phyloP scores from a whole-genome alignment of 768 basidiomycete species.

The Boletus eberwhitei region DNA sequence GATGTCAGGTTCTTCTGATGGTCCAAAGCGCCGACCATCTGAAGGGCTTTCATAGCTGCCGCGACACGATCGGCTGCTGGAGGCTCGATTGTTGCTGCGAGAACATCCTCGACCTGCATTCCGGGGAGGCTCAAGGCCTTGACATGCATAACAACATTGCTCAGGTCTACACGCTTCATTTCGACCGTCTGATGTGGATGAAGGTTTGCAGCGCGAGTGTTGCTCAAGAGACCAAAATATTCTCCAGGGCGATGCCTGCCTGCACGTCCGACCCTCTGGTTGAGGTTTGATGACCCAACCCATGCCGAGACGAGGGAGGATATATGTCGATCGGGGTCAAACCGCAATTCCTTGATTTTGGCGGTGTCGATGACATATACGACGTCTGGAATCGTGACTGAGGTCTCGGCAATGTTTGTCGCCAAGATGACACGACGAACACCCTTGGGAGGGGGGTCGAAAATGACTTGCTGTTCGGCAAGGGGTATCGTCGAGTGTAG shows the following conservation, averaged over 20 bases:
- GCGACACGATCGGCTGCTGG: conserved; percentile 73
- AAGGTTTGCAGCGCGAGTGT: conserved; percentile 54
- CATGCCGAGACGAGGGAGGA: conserved; percentile 87
- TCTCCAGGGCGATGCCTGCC: conserved; percentile 89
- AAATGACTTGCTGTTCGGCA: conserved; percentile 84
- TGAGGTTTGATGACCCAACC: conserved; percentile 87
- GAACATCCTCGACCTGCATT: conserved; percentile 82
- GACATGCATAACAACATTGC: conserved; percentile 94
- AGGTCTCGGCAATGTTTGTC: conserved; percentile 95
- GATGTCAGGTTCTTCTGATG: conserved; percentile 72
- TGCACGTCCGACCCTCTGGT: conserved; percentile 89
- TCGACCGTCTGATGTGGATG: conserved; percentile 86
- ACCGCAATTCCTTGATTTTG: conserved; percentile 83
- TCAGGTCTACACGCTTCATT: conserved; percentile 89
- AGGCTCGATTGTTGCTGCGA: conserved; percentile 83
- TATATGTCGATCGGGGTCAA: conserved; percentile 85
- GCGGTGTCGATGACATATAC: conserved; percentile 92
- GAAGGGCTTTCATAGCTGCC: conserved; percentile 75
- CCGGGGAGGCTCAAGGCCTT: conserved; percentile 88
- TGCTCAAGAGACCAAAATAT: conserved; percentile 82
- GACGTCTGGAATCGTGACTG: conserved; percentile 91
- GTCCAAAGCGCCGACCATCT: conserved; percentile 87
- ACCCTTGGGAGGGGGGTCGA: conserved; percentile 74
- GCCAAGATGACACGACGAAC: conserved; percentile 86
- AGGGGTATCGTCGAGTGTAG: conserved; percentile 89